Percentiles rank a stretch among this genome's conserved stretches.
Evolutionary conservation across 306 rosid genomes (phyloP).

Genomic region (Sesbania bispinosa): DNA sequence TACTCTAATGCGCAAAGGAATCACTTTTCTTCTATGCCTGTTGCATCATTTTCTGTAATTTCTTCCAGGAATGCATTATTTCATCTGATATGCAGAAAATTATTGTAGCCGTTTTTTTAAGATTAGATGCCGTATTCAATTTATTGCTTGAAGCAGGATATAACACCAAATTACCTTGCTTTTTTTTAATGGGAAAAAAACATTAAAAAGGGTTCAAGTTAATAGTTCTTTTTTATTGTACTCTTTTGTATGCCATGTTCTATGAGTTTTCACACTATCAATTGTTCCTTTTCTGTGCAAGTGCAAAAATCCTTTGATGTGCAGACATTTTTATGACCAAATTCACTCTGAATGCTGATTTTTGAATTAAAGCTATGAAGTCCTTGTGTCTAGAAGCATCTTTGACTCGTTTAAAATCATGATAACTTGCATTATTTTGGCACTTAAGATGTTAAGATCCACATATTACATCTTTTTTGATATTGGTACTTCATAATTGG

Average conservation of each 20-base stretch:
- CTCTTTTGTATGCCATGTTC: background rate
- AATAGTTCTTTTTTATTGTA: background rate
- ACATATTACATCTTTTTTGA: background rate
- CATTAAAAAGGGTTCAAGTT: slow-evolving; percentile 1
- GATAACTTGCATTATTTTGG: slow-evolving; percentile 4
- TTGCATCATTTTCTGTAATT: slow-evolving; percentile 12
- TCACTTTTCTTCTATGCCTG: background rate
- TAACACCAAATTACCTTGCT: background rate
- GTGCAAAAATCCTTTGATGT: background rate
- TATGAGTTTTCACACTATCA: background rate
- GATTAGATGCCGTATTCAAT: background rate
- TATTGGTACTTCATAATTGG: slow-evolving; percentile 18
- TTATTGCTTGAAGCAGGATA: background rate
- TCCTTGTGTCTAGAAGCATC: background rate
- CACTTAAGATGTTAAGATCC: slow-evolving; percentile 1
- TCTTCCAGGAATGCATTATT: background rate
- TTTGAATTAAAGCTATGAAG: background rate
- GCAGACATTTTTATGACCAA: background rate
- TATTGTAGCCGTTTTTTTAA: background rate
- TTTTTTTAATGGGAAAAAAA: background rate
- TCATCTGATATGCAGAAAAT: slow-evolving; percentile 16
- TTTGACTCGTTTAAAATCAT: background rate
- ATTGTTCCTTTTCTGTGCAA: slow-evolving; percentile 9
- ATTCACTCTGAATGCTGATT: background rate
- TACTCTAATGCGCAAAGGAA: background rate